These are phyloP conservation scores for Cyclospora cayetanensis DNA, from an alignment of 169 alveolate species.

Conservation along the genomic window DNA sequence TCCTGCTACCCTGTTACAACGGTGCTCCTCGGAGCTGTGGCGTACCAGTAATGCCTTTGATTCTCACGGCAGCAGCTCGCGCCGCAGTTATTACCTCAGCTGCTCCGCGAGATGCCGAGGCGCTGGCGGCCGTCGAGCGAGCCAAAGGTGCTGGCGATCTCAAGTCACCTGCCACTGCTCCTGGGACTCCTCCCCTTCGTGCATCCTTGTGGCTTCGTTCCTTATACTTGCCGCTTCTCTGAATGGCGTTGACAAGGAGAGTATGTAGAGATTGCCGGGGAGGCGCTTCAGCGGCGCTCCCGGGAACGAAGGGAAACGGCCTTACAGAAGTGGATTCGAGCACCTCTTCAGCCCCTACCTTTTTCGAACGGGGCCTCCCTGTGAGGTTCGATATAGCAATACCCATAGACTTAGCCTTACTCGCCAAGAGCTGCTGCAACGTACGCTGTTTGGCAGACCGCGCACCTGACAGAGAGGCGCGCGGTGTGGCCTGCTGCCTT, in stretches of 20 bases:
- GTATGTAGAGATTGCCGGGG: neutral
- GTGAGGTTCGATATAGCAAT: neutral
- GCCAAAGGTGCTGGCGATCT: too few species aligned
- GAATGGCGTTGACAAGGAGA: too few species aligned
- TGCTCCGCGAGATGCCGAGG: too few species aligned
- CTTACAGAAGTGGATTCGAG: too few species aligned
- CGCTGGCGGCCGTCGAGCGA: too few species aligned
- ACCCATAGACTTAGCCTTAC: neutral
- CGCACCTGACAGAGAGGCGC: neutral
- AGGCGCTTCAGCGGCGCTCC: neutral
- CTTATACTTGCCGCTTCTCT: neutral
- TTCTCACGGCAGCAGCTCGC: too few species aligned
- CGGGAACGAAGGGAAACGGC: neutral
- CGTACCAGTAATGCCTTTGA: too few species aligned
- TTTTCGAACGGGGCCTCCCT: neutral
- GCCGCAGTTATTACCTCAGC: too few species aligned
- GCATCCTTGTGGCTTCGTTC: neutral
- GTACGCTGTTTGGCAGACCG: neutral
- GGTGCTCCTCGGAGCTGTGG: too few species aligned
- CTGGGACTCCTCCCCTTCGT: too few species aligned
- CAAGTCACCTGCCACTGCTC: too few species aligned
- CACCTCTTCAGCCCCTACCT: neutral
- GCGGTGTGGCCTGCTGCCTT: neutral
- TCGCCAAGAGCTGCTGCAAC: constrained; percentile 10
- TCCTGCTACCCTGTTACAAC: too few species aligned